Base-by-base conservation (phyloP, 805 yeast genomes). In the Sugiyamaella marilandica region DNA sequence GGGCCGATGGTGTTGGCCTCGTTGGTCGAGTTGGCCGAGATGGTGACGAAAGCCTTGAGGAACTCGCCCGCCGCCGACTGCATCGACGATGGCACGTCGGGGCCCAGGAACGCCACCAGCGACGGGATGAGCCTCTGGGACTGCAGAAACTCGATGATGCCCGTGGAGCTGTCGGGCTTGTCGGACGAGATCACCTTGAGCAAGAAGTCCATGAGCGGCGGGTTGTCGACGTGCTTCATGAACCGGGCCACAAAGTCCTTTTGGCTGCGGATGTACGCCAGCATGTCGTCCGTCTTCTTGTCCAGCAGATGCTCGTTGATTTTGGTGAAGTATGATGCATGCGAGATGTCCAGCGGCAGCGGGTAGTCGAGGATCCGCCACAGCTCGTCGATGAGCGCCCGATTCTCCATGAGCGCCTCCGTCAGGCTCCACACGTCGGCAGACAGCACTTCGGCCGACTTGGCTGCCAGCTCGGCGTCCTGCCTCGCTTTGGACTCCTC, bases 21-120 rank as follows among this genome's bases (percentile, higher is more conserved):
- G 44, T 89, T 86, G 54, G 87, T 88, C 7, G 87, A 90, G 64
- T 92, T 94, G 7, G 97, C 96, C 41, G 97, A 88, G 32, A 94
- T 87, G 2, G 97, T 85, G 34, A 94, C 86, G 62, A 94, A 82
- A 0, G 98, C 97, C 66, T 94, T 94, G 50, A 94, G 73, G 65
- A 94, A 94, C 65, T 94, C 99, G 19, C 96, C 95, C 0, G 96
- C 95, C 0, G 98, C 95, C 14, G 94, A 83, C 67, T 94, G 98
- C 46, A 82, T 83, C 43, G 87, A 79, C 10, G 91, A 79, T 9
- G 84, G 74, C 37, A 79, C 74, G 7, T 78, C 77, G 0, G 95
- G 90, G 29, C 81, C 83, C 59, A 94, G 73, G 56, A 82, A 83
- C 13, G 82, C 78, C 34, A 94, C 74, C 58, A 94, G 74, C 56